These are phyloP conservation scores for Leccinum brunneo-olivaceum DNA, from an alignment of 1,284 basidiomycete species.

Conservation along the genomic window DNA sequence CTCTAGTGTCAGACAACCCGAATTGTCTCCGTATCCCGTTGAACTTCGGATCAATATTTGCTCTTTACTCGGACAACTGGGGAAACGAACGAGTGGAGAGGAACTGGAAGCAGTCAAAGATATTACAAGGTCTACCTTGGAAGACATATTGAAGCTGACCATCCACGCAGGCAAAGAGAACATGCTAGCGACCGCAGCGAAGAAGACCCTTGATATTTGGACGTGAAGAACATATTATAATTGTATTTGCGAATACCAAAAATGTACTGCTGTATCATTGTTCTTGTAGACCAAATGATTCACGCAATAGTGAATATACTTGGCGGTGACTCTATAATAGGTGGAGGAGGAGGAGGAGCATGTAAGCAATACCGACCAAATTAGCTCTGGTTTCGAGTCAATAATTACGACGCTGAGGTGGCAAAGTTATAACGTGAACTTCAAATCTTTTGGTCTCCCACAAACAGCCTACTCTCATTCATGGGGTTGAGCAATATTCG, in stretches of 20 bases:
- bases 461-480: neutral
- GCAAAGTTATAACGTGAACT: neutral
- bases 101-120: conserved; percentile 47
- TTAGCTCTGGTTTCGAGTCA: too few relatives aligned
- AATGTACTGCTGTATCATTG: conserved; percentile 8
- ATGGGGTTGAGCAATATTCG: conserved; percentile 35
- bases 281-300: too few relatives aligned
- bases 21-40: conserved; percentile 39
- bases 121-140: conserved; percentile 43
- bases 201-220: conserved; percentile 43
- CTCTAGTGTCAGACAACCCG: conserved; percentile 32
- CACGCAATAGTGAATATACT: neutral
- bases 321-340: conserved; percentile 6
- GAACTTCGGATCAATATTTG: conserved; percentile 73
- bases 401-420: too few relatives aligned
- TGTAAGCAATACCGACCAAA: too few relatives aligned
- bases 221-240: conserved; percentile 9
- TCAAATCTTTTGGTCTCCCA: too few relatives aligned
- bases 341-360: too few relatives aligned
- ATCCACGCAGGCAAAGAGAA: conserved; percentile 35
- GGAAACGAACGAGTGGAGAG: conserved; percentile 42
- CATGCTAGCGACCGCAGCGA: conserved; percentile 40
- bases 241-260: neutral
- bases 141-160: conserved; percentile 36
- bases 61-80: conserved; percentile 58